These are phyloP conservation scores for Penicillium sp. DNA, from an alignment of 2,329 filamentous ascomycete species.

Conservation along the genomic window DNA sequence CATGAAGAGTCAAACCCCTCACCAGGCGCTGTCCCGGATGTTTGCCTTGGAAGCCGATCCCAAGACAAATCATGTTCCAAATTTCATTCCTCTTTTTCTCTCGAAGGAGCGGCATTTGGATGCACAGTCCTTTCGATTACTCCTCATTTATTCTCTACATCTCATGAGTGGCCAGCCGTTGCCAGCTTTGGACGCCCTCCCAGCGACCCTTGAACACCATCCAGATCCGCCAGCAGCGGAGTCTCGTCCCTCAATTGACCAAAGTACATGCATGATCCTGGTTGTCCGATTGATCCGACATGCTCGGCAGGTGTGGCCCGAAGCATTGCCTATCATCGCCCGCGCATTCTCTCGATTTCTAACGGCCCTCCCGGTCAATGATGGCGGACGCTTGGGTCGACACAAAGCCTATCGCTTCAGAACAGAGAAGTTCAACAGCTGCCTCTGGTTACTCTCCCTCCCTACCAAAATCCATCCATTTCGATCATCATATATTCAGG, in stretches of 20 bases:
- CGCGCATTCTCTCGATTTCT: constrained; percentile 37
- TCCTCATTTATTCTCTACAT: constrained; percentile 40
- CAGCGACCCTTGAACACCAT: constrained; percentile 1
- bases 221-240: neutral
- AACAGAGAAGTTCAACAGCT: constrained; percentile 46
- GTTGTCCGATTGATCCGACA: constrained; percentile 48
- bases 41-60: constrained; percentile 25
- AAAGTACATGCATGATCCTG: constrained; percentile 36
- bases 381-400: constrained; percentile 1
- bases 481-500: constrained; percentile 45
- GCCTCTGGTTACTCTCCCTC: constrained; percentile 47
- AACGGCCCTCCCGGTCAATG: constrained; percentile 10
- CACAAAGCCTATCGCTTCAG: constrained; percentile 23
- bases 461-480: constrained; percentile 49
- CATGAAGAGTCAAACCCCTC: constrained; percentile 33
- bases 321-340: constrained; percentile 41
- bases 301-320: constrained; percentile 48
- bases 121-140: constrained; percentile 38
- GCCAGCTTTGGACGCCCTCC: constrained; percentile 5
- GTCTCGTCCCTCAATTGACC: constrained; percentile 19
- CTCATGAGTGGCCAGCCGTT: constrained; percentile 28
- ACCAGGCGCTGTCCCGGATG: constrained; percentile 37
- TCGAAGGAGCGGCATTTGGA: constrained; percentile 43
- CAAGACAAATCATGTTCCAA: constrained; percentile 30
- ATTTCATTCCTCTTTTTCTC: constrained; percentile 47